Evolutionary conservation across 1,284 basidiomycete species (phyloP).

Genomic region (Cryptococcus sp.): DNA sequence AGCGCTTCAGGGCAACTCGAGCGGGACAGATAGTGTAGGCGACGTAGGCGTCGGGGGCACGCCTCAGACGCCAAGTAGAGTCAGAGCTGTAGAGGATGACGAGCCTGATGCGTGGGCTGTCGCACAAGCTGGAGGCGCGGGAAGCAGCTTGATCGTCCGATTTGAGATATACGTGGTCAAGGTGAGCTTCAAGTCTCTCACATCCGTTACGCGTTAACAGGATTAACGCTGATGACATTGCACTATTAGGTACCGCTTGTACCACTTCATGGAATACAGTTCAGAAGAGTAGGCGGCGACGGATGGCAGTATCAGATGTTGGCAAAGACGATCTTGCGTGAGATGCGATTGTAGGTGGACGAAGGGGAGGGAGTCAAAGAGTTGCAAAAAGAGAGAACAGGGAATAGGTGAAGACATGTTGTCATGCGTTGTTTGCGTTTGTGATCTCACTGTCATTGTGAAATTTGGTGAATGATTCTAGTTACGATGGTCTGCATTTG

Average conservation of each 20-base stretch:
- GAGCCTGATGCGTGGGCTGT: slow-evolving; percentile 67
- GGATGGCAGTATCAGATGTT: slow-evolving; percentile 98
- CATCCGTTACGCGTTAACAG: neutral
- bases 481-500: too few relatives aligned
- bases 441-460: too few relatives aligned
- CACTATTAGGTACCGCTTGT: slow-evolving; percentile 79
- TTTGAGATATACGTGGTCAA: slow-evolving; percentile 96
- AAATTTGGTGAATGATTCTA: too few relatives aligned
- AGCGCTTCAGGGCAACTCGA: slow-evolving; percentile 14
- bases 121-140: slow-evolving; percentile 56
- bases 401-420: neutral
- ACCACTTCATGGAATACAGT: slow-evolving; percentile 93
- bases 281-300: slow-evolving; percentile 86
- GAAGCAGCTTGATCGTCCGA: slow-evolving; percentile 74
- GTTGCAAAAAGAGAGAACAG: neutral
- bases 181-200: slow-evolving; percentile 58
- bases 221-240: slow-evolving; percentile 1
- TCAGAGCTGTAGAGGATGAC: slow-evolving; percentile 54
- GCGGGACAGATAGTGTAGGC: slow-evolving; percentile 21
- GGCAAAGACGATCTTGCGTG: slow-evolving; percentile 87
- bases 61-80: slow-evolving; percentile 4
- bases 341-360: slow-evolving; percentile 74
- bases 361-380: neutral
- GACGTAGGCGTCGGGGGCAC: slow-evolving; percentile 4
- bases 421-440: too few relatives aligned